These are phyloP conservation scores for Tulasnella sp. DNA, from an alignment of 768 basidiomycete genomes.

Conservation along the genomic window DNA sequence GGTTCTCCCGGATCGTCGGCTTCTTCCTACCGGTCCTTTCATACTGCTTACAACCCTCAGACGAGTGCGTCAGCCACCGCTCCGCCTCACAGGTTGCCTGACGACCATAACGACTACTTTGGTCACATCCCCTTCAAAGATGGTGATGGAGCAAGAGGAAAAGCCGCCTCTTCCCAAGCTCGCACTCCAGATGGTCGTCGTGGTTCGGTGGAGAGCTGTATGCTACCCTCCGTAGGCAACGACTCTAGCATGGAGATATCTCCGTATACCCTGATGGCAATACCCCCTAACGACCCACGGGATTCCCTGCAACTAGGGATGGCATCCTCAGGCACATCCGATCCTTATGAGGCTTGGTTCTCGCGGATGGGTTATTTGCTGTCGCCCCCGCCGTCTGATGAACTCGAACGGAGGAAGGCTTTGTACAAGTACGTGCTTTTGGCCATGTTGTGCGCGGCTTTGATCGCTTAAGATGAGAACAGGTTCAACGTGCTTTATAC, in stretches of 20 bases:
- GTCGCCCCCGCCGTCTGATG: slow-evolving; percentile 76
- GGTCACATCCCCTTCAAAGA: too few relatives aligned
- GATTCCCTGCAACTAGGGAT: background rate
- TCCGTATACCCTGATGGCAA: background rate
- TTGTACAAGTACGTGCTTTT: slow-evolving; percentile 52
- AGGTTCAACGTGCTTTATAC: slow-evolving; percentile 89
- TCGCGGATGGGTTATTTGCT: slow-evolving; percentile 34
- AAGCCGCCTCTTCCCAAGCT: background rate
- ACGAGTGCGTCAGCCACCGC: too few relatives aligned
- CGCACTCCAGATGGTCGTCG: background rate
- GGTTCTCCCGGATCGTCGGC: too few relatives aligned
- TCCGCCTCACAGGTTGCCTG: too few relatives aligned
- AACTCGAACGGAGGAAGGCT: slow-evolving; percentile 67
- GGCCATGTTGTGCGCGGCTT: background rate
- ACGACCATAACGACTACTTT: too few relatives aligned
- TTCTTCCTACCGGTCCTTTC: too few relatives aligned
- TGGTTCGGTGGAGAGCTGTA: background rate
- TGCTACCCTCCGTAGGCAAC: background rate
- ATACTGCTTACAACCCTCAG: too few relatives aligned
- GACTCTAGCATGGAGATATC: background rate
- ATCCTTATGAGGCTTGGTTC: background rate
- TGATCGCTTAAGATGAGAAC: background rate
- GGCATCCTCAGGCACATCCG: background rate
- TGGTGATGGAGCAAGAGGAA: too few relatives aligned
- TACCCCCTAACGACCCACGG: background rate